Base-by-base conservation (phyloP, 2,329 filamentous ascomycete species). In the Sarocladium brachiariae region DNA sequence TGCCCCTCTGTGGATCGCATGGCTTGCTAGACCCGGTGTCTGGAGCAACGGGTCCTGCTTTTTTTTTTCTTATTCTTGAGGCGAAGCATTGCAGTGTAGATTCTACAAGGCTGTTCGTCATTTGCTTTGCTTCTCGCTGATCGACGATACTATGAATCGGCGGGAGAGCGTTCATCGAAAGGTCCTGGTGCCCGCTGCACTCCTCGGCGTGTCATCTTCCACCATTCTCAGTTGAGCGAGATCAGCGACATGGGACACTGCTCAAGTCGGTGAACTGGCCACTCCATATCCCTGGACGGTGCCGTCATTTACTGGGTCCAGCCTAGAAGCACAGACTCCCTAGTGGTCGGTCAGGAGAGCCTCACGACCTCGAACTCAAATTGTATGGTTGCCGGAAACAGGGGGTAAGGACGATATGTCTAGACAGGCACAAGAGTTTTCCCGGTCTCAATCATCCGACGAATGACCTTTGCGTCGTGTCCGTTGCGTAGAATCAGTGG, bases 1-100 rank as follows among this genome's bases (percentile, higher is more conserved):
- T 45, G 39, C 43, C 43, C 43, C 43, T 47, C 43, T 47, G 43
- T 47, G 43, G 43, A 47, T 47, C 43, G 43, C 19, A 33, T 19
- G 35, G 35, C 35, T 39, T 4, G 16, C 37, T 41, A 37, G 34
- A 37, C 13, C 23, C 7, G 21, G 43, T 25, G n/a, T 31, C 27
- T 47, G 14, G 7, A 14, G 39, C 39, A 43, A 27, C 23, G n/a
- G 21, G 27, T 30, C 27, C 13, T 30, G 7, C 27, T 18, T 43
- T 43, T 43, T 43, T 43, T 43, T 27, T 27, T 19, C 6, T 35
- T n/a, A n/a, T 18, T 14, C 33, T 8, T 39, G 39, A 45, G 39
- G 39, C 39, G 23, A 45, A 45, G 16, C 7, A 19, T 43, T 10
- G 21, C 27, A 27, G 23, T 6, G 4, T n/a, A 43, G 23, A 43